These are phyloP conservation scores for Nicotiana noctiflora DNA, from an alignment of 257 asterid genomes.

Conservation along the genomic window DNA sequence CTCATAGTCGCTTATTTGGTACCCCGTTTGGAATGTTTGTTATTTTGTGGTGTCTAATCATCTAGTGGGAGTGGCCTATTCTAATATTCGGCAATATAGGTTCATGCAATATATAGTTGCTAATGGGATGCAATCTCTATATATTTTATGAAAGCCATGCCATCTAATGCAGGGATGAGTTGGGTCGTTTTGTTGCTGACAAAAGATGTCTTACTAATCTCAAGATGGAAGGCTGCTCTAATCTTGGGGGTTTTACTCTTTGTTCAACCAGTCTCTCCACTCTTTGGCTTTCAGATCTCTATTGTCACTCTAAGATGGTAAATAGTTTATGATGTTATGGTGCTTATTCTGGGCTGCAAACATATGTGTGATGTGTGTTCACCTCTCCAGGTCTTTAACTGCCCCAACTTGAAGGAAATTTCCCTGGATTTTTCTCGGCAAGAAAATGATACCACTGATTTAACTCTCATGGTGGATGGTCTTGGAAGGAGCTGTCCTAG, in stretches of 20 bases:
- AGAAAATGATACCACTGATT: slow-evolving; percentile 79
- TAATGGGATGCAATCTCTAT: neutral
- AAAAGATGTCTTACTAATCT: slow-evolving; percentile 69
- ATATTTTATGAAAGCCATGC: neutral
- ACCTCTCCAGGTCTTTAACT: slow-evolving; percentile 61
- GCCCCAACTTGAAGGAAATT: slow-evolving; percentile 80
- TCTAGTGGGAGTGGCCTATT: neutral
- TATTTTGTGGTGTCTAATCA: neutral
- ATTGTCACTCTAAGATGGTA: slow-evolving; percentile 79
- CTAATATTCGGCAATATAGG: neutral
- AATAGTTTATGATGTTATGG: neutral
- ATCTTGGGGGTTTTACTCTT: slow-evolving; percentile 59
- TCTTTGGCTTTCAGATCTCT: slow-evolving; percentile 84
- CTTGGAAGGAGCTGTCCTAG: slow-evolving; percentile 82
- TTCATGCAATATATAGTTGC: neutral
- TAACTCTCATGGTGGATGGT: slow-evolving; percentile 47
- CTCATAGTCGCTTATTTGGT: neutral
- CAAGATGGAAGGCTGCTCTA: slow-evolving; percentile 91
- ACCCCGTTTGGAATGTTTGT: neutral
- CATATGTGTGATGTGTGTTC: neutral
- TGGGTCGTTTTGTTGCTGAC: slow-evolving; percentile 75
- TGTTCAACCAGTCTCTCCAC: slow-evolving; percentile 64
- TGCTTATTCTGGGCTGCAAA: neutral
- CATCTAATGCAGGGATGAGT: slow-evolving; percentile 64
- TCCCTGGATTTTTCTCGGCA: slow-evolving; percentile 77